phyloP scores from a whole-genome alignment of 2,329 filamentous ascomycete species.

The Coniochaeta sp. region DNA sequence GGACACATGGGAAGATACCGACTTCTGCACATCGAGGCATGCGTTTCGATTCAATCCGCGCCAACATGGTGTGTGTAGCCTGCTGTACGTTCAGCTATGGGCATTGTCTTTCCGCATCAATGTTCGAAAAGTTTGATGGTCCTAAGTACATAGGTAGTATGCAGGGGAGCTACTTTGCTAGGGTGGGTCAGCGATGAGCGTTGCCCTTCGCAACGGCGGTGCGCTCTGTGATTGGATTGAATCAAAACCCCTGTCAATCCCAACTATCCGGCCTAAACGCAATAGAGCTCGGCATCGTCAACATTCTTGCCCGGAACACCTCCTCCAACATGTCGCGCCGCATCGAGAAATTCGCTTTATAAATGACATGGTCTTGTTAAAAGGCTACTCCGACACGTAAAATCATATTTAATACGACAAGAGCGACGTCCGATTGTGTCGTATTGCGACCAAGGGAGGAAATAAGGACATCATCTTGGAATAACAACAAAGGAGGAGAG shows the following conservation, averaged over 20 bases:
- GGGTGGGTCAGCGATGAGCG: not conserved
- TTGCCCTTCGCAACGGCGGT: not conserved
- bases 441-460: not conserved
- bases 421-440: not conserved
- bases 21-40: too few species aligned
- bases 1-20: not conserved
- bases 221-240: not conserved
- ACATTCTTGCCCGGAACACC: constrained; percentile 4
- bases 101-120: too few species aligned
- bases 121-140: too few species aligned
- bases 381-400: constrained; percentile 33
- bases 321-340: constrained; percentile 19
- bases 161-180: too few species aligned
- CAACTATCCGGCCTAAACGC: constrained; percentile 12
- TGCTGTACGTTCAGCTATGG: not conserved
- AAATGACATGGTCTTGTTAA: constrained; percentile 24
- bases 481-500: constrained; percentile 17
- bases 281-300: constrained; percentile 1
- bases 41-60: too few species aligned
- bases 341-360: constrained; percentile 26
- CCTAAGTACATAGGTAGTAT: too few species aligned
- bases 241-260: constrained; percentile 4
- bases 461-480: constrained; percentile 5
- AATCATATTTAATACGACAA: constrained; percentile 22
- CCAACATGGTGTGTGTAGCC: too few species aligned